A percentile compares a stretch with the other conserved stretches of the same genome.
These are phyloP conservation scores for Solanum medicagineum DNA, from an alignment of 257 asterid genomes.

Conservation along the genomic window DNA sequence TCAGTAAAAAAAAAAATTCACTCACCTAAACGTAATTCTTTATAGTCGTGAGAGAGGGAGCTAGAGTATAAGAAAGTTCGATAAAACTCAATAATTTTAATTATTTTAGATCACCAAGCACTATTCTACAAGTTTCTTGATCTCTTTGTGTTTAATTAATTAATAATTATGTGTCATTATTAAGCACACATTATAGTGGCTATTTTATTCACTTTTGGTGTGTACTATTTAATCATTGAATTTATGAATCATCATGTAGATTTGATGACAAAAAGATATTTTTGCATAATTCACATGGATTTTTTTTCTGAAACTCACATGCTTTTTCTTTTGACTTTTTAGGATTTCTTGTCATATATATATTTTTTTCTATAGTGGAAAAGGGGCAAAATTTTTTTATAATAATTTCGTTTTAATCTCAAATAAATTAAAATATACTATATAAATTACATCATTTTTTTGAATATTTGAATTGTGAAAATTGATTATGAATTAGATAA, in stretches of 20 bases:
- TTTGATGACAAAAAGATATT: neutral
- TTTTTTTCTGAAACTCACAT: neutral
- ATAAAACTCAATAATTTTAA: neutral
- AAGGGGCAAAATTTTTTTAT: neutral
- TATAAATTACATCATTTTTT: neutral
- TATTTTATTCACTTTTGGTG: neutral
- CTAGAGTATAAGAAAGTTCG: neutral
- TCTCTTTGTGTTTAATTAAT: neutral
- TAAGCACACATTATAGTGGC: neutral
- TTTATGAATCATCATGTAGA: neutral
- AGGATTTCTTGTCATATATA: neutral
- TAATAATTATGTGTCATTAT: neutral
- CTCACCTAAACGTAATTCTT: neutral
- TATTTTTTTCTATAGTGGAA: neutral
- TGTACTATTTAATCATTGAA: neutral
- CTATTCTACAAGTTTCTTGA: neutral
- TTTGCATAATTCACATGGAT: neutral
- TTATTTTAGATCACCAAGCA: fast-evolving
- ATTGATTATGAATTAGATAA: neutral
- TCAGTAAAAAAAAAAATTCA: neutral
- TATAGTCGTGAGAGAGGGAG: neutral
- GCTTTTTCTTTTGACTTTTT: neutral
- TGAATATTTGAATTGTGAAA: neutral
- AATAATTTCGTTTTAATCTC: neutral
- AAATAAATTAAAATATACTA: neutral